Conservation (phyloP, 2,329 filamentous ascomycete genomes). For the Trichoderma atrobrunneum region DNA sequence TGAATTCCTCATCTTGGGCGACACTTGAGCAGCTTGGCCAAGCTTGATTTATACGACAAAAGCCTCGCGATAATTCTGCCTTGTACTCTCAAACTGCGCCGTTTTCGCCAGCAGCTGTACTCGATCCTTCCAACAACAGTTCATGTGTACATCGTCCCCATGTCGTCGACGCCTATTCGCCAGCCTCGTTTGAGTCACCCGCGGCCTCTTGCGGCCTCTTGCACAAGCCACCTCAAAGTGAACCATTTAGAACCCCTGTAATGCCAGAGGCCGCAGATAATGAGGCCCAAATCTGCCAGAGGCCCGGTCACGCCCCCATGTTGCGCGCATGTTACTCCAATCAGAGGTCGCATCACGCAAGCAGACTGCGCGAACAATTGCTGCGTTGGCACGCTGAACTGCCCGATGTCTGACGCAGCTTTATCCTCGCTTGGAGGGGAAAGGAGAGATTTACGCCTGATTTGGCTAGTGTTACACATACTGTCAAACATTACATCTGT, state of each 20-base stretch:
- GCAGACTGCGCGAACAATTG: neutral
- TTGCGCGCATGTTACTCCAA: neutral
- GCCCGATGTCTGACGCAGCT: neutral
- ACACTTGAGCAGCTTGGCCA: neutral
- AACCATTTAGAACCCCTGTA: neutral
- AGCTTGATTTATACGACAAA: neutral
- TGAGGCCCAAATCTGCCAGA: neutral
- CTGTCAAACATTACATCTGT: neutral
- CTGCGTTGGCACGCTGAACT: neutral
- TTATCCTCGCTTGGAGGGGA: neutral
- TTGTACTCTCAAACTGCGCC: neutral
- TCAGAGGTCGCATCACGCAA: neutral
- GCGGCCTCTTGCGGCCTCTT: neutral
- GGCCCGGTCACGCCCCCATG: neutral
- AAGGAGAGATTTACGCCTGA: neutral
- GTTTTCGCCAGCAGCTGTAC: fast-evolving
- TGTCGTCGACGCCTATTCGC: neutral
- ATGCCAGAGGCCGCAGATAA: neutral
- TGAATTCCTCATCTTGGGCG: neutral
- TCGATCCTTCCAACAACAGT: neutral
- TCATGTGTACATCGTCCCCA: neutral
- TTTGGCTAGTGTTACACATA: neutral
- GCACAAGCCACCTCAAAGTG: neutral
- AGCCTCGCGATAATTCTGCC: neutral
- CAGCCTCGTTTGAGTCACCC: neutral